Conservation (phyloP, 148 eudicot genomes). For the Rhododendron molle region DNA sequence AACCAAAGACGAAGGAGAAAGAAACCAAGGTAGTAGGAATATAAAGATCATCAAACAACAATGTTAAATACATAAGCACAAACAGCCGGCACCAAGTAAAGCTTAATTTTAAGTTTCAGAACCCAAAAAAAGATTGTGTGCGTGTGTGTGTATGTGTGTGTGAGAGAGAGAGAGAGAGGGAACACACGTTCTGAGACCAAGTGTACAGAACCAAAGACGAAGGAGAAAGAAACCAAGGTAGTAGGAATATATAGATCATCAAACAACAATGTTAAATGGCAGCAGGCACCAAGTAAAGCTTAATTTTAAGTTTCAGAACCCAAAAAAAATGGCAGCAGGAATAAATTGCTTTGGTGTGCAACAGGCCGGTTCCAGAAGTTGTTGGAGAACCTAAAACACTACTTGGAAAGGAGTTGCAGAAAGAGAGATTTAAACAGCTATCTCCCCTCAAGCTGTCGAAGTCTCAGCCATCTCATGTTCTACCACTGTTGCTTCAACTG, state of each 20-base stretch:
- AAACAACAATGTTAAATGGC: not conserved
- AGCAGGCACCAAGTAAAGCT: not conserved
- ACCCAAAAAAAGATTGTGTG: too few species aligned
- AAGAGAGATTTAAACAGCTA: not conserved
- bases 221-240: not conserved
- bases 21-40: not conserved
- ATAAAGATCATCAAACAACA: not conserved
- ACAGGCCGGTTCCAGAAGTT: not conserved
- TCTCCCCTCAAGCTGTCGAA: constrained; percentile 20
- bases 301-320: not conserved
- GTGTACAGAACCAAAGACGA: not conserved
- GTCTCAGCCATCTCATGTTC: constrained; percentile 90
- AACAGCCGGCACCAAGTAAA: not conserved
- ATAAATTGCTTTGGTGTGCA: not conserved
- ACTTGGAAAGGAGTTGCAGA: not conserved
- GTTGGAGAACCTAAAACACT: not conserved
- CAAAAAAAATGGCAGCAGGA: not conserved
- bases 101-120: not conserved
- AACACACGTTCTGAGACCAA: not conserved
- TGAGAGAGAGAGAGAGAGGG: too few species aligned
- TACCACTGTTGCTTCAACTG: constrained; percentile 50
- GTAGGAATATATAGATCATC: not conserved
- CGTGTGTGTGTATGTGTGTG: too few species aligned
- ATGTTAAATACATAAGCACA: not conserved
- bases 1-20: not conserved